Conservation (phyloP, 352 stramenopile genomes). For the Thraustochytrium striatum region DNA sequence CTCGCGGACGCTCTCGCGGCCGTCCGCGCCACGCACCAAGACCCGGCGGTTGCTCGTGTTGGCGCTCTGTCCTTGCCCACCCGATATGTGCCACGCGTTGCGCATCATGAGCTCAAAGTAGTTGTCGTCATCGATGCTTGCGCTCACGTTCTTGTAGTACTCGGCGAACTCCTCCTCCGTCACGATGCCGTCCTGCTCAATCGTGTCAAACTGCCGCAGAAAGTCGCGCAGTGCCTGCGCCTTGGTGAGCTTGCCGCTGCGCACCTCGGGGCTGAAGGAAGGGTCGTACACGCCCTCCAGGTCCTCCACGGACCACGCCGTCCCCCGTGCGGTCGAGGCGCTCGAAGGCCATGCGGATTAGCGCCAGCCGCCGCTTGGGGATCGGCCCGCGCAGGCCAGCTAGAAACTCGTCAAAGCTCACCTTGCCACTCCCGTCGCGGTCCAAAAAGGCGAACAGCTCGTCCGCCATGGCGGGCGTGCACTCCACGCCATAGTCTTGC, state of each 20-base stretch:
- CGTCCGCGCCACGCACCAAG: slow-evolving; percentile 73
- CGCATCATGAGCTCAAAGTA: slow-evolving; percentile 85
- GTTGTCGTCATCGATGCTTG: slow-evolving; percentile 77
- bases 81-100: slow-evolving; percentile 65
- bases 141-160: slow-evolving; percentile 83
- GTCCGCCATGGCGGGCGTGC: slow-evolving; percentile 52
- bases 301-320: slow-evolving; percentile 56
- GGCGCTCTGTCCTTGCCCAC: slow-evolving; percentile 59
- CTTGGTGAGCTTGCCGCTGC: slow-evolving; percentile 52
- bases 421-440: slow-evolving; percentile 68
- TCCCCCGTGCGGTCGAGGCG: slow-evolving; percentile 56
- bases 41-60: slow-evolving; percentile 80
- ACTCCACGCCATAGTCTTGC: slow-evolving; percentile 56
- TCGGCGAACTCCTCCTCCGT: slow-evolving; percentile 61
- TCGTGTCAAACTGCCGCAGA: slow-evolving; percentile 56
- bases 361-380: slow-evolving; percentile 44
- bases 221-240: slow-evolving; percentile 58
- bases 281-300: slow-evolving; percentile 59
- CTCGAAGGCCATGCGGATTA: slow-evolving; percentile 60
- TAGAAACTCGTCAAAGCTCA: slow-evolving; percentile 79
- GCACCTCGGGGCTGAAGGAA: slow-evolving; percentile 57
- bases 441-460: slow-evolving; percentile 63
- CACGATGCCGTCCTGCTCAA: slow-evolving; percentile 58
- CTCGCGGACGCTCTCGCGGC: slow-evolving; percentile 60
- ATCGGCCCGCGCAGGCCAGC: slow-evolving; percentile 67